Percentiles rank a stretch among this genome's conserved stretches.
phyloP scores from a whole-genome alignment of 2,329 filamentous ascomycete species.

The Aspergillus persii region DNA sequence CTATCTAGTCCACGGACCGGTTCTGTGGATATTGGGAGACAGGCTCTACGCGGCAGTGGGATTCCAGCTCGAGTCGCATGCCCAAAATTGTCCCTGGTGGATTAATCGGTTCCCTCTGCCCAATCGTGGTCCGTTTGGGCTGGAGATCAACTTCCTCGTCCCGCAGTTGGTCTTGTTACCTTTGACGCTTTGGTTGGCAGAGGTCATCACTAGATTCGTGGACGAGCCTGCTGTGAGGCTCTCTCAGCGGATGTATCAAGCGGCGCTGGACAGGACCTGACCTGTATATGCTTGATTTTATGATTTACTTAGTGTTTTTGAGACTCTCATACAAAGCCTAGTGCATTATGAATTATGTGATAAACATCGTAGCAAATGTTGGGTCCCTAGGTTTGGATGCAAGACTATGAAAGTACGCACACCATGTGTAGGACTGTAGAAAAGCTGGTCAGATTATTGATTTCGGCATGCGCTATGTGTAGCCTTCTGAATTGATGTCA shows the following conservation, averaged over 20 bases:
- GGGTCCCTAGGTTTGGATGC: background rate
- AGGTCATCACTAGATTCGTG: background rate
- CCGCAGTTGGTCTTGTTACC: background rate
- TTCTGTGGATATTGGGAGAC: slow-evolving; percentile 54
- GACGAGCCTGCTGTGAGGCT: background rate
- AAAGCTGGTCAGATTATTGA: background rate
- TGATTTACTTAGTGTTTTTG: background rate
- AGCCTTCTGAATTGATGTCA: background rate
- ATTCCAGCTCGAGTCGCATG: slow-evolving; percentile 51
- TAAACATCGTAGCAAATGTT: background rate
- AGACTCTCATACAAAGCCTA: background rate
- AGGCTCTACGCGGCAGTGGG: slow-evolving; percentile 54
- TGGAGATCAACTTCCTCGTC: slow-evolving; percentile 28
- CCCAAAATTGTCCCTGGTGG: slow-evolving; percentile 56
- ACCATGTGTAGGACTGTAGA: background rate
- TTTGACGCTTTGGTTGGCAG: background rate
- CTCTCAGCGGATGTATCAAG: background rate
- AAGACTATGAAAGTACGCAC: background rate
- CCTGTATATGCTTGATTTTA: background rate
- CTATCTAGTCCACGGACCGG: slow-evolving; percentile 64
- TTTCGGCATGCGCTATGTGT: background rate
- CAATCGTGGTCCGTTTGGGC: slow-evolving; percentile 56
- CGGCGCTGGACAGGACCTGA: background rate
- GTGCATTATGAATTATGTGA: background rate
- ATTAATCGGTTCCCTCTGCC: slow-evolving; percentile 56